These are phyloP conservation scores for Primulina eburnea DNA, from an alignment of 257 asterid genomes.

Conservation along the genomic window DNA sequence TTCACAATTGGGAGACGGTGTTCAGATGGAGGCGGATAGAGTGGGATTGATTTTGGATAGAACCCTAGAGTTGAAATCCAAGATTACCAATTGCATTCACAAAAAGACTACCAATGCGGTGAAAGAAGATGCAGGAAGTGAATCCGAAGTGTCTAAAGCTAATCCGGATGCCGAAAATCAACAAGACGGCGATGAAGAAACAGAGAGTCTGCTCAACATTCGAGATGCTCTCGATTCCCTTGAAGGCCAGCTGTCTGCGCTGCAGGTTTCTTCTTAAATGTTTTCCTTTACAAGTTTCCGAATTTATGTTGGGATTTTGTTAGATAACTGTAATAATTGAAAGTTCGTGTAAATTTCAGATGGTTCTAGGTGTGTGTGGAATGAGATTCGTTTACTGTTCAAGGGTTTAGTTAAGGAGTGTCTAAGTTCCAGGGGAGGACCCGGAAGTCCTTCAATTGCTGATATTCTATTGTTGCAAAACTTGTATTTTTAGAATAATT, in stretches of 20 bases:
- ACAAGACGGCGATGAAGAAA: conserved; percentile 30
- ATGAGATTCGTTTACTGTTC: too few relatives aligned
- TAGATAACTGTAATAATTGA: background rate
- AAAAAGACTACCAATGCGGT: conserved; percentile 19
- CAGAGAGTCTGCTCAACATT: conserved; percentile 40
- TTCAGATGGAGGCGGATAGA: conserved; percentile 42
- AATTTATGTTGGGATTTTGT: background rate
- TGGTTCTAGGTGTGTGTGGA: background rate
- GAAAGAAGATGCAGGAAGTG: conserved; percentile 18
- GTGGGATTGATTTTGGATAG: conserved; percentile 42
- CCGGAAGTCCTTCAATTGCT: background rate
- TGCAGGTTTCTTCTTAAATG: conserved; percentile 33
- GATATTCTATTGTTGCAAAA: background rate
- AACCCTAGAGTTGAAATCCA: conserved; percentile 40
- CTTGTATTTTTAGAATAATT: background rate
- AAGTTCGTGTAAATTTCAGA: background rate
- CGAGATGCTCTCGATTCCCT: conserved; percentile 51
- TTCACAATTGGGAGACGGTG: background rate
- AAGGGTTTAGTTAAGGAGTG: background rate
- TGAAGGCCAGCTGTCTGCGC: conserved; percentile 42
- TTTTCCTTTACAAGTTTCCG: background rate
- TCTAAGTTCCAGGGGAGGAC: background rate
- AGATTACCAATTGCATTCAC: conserved; percentile 35
- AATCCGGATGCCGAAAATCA: conserved; percentile 16
- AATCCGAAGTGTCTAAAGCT: conserved; percentile 3